These are phyloP conservation scores for Sordariomycetes sp. DNA, from an alignment of 2,329 filamentous ascomycete species.

Conservation along the genomic window DNA sequence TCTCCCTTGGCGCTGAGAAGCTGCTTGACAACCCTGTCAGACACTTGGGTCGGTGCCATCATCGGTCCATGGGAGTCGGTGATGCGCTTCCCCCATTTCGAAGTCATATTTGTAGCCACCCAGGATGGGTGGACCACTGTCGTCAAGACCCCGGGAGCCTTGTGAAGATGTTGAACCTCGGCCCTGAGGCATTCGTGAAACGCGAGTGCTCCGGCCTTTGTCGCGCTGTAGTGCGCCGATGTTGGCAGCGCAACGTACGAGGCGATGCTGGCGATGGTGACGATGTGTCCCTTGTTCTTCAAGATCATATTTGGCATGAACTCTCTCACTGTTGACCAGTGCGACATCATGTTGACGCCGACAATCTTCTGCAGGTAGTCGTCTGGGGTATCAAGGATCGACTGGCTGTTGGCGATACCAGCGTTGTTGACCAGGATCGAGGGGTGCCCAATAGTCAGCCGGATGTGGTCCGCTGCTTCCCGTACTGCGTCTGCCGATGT, in stretches of 20 bases:
- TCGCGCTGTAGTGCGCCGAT: slow-evolving; percentile 55
- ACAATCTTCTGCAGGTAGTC: slow-evolving; percentile 51
- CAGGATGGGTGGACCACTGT: slow-evolving; percentile 46
- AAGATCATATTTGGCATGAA: slow-evolving; percentile 55
- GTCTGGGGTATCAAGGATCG: slow-evolving; percentile 45
- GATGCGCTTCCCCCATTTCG: slow-evolving; percentile 13
- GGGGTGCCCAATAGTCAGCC: slow-evolving; percentile 44
- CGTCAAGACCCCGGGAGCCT: slow-evolving; percentile 51
- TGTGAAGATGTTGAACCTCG: slow-evolving; percentile 46
- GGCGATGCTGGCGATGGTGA: slow-evolving; percentile 57
- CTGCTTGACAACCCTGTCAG: slow-evolving; percentile 28
- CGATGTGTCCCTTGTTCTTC: slow-evolving; percentile 58
- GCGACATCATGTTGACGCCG: slow-evolving; percentile 54
- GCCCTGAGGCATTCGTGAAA: slow-evolving; percentile 54
- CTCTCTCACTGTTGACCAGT: slow-evolving; percentile 52
- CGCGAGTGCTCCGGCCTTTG: slow-evolving; percentile 52
- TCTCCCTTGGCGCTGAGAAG: slow-evolving; percentile 29
- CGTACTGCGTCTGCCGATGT: slow-evolving; percentile 41
- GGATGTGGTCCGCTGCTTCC: slow-evolving; percentile 37
- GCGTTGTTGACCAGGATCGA: slow-evolving; percentile 63
- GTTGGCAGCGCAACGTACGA: slow-evolving; percentile 43
- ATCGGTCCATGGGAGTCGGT: slow-evolving; percentile 12
- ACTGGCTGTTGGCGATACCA: slow-evolving; percentile 46
- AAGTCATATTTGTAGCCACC: slow-evolving; percentile 7
- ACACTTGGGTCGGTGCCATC: slow-evolving; percentile 20